phyloP scores from a whole-genome alignment of 2,329 filamentous ascomycete species.

The Ophiosphaerella herpotricha region DNA sequence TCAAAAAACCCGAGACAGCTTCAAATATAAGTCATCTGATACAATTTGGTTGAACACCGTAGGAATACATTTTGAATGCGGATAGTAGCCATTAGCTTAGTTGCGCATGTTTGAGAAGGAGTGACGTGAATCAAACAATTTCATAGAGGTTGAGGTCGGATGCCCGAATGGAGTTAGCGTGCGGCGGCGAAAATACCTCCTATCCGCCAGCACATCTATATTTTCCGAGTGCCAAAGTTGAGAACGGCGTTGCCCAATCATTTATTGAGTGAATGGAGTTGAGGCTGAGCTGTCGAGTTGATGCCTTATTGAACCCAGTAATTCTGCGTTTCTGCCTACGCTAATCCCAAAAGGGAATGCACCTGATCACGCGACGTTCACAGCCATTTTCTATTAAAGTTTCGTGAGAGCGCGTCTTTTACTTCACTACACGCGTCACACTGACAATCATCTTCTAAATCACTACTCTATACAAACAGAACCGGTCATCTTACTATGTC shows the following conservation, averaged over 20 bases:
- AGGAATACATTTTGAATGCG: too few species aligned
- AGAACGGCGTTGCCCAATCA: background rate
- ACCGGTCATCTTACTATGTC: slow-evolving; percentile 16
- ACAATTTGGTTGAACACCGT: too few species aligned
- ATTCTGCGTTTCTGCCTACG: slow-evolving; percentile 37
- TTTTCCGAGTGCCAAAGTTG: too few species aligned
- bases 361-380: slow-evolving; percentile 17
- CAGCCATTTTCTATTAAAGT: slow-evolving; percentile 20
- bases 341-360: slow-evolving; percentile 26
- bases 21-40: too few species aligned
- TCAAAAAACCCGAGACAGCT: too few species aligned
- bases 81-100: too few species aligned
- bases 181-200: too few species aligned
- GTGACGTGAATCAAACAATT: too few species aligned
- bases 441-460: background rate
- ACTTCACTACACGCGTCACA: slow-evolving; percentile 13
- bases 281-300: slow-evolving; percentile 20
- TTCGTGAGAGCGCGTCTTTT: slow-evolving; percentile 29
- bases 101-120: too few species aligned
- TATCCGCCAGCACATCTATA: too few species aligned
- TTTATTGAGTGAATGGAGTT: background rate
- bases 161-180: too few species aligned
- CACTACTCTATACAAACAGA: background rate
- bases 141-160: too few species aligned
- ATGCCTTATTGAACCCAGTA: slow-evolving; percentile 35